phyloP scores from a whole-genome alignment of 805 yeast genomes.

The Tetrapisispora taiwanensis region DNA sequence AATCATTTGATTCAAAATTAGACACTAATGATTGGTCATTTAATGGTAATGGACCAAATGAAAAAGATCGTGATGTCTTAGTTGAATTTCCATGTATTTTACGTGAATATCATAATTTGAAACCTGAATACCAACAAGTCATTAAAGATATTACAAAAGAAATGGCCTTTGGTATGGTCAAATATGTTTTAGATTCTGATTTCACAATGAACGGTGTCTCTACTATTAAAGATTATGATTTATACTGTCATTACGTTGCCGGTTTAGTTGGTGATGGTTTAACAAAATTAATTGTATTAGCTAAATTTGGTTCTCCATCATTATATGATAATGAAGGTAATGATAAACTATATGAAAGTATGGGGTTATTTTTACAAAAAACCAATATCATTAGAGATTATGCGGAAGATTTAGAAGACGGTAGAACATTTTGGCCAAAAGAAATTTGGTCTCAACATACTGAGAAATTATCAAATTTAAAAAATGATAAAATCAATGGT shows the following conservation, averaged over 20 bases:
- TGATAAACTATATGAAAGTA: slow-evolving; percentile 57
- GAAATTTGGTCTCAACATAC: slow-evolving; percentile 87
- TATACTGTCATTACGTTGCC: slow-evolving; percentile 95
- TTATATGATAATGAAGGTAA: slow-evolving; percentile 35
- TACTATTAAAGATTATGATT: slow-evolving; percentile 73
- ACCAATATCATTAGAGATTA: slow-evolving; percentile 94
- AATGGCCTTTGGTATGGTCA: slow-evolving; percentile 99
- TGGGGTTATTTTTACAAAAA: slow-evolving; percentile 94
- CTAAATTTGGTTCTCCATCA: slow-evolving; percentile 51
- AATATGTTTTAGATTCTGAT: slow-evolving; percentile 68
- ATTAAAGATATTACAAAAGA: slow-evolving; percentile 65
- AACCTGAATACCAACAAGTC: slow-evolving; percentile 68
- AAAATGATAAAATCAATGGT: slow-evolving; percentile 39
- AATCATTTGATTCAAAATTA: slow-evolving; percentile 57
- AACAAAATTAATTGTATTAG: slow-evolving; percentile 70
- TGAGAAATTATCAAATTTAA: slow-evolving; percentile 48
- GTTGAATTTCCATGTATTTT: slow-evolving; percentile 66
- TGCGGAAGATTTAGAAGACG: slow-evolving; percentile 83
- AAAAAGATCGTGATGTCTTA: slow-evolving; percentile 72
- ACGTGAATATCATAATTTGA: slow-evolving; percentile 60
- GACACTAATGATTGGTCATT: slow-evolving; percentile 69
- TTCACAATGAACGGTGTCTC: slow-evolving; percentile 73
- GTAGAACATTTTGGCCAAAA: slow-evolving; percentile 89
- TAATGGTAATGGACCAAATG: slow-evolving; percentile 61
- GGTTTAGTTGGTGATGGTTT: slow-evolving; percentile 96